These are phyloP conservation scores for Neonectria magnoliae DNA, from an alignment of 2,329 filamentous ascomycete species.

Conservation along the genomic window DNA sequence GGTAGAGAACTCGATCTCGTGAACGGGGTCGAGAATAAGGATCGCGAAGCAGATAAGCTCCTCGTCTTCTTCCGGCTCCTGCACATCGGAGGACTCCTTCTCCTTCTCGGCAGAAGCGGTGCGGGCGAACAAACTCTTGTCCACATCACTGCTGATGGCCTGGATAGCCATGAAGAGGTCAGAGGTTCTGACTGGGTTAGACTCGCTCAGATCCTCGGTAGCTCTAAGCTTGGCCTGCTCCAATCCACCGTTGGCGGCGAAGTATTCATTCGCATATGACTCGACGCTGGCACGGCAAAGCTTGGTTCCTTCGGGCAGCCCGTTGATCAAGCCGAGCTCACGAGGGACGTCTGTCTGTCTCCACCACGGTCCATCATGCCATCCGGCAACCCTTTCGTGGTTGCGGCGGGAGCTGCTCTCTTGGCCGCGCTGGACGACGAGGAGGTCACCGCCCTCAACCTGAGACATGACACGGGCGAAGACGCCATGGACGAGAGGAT, in stretches of 20 bases:
- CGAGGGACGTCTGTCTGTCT: conserved; percentile 74
- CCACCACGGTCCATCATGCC: conserved; percentile 98
- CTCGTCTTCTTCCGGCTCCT: conserved; percentile 64
- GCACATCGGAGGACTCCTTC: conserved; percentile 62
- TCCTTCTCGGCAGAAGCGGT: conserved; percentile 63
- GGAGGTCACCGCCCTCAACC: conserved; percentile 93
- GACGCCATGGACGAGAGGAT: conserved; percentile 89
- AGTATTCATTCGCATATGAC: conserved; percentile 87
- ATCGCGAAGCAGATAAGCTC: conserved; percentile 78
- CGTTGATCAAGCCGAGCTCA: conserved; percentile 82
- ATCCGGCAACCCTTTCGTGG: conserved; percentile 70
- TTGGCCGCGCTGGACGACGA: conserved; percentile 92
- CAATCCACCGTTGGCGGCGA: conserved; percentile 78
- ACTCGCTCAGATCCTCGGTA: conserved; percentile 80
- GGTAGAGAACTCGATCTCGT: conserved; percentile 86
- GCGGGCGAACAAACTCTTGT: conserved; percentile 74
- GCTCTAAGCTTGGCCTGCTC: conserved; percentile 83
- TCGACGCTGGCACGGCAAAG: conserved; percentile 90
- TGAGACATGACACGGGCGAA: conserved; percentile 99
- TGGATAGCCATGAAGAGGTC: conserved; percentile 98
- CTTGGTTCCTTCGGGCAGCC: conserved; percentile 87
- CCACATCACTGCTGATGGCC: conserved; percentile 75
- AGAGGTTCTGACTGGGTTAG: conserved; percentile 89
- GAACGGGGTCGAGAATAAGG: conserved; percentile 87
- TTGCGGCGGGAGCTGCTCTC: conserved; percentile 79